Evolutionary conservation across 2,329 filamentous ascomycete genomes (phyloP).

Genomic region (Neofusicoccum kwambonambiense): DNA sequence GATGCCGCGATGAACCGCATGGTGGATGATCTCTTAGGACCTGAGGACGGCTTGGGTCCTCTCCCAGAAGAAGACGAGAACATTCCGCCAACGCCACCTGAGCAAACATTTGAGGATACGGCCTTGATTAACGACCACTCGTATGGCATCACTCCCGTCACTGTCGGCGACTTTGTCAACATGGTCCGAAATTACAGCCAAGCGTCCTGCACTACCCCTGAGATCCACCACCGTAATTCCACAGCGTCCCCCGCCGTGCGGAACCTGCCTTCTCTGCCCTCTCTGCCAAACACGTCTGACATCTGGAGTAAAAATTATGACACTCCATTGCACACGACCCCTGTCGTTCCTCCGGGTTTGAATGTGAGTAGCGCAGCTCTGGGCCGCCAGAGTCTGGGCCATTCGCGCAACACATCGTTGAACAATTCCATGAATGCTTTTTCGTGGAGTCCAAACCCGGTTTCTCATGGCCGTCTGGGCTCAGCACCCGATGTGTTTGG

Average conservation of each 20-base stretch:
- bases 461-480: neutral
- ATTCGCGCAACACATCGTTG: slow-evolving; percentile 45
- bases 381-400: slow-evolving; percentile 18
- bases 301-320: slow-evolving; percentile 38
- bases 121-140: slow-evolving; percentile 32
- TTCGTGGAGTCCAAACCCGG: slow-evolving; percentile 31
- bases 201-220: slow-evolving; percentile 21
- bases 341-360: slow-evolving; percentile 23
- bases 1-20: slow-evolving; percentile 56
- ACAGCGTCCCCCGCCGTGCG: slow-evolving; percentile 38
- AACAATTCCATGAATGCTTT: slow-evolving; percentile 30
- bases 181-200: slow-evolving; percentile 37
- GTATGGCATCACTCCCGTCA: slow-evolving; percentile 29
- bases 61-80: slow-evolving; percentile 44
- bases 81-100: slow-evolving; percentile 47
- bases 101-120: slow-evolving; percentile 45
- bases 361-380: neutral
- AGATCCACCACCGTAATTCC: slow-evolving; percentile 27
- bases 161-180: slow-evolving; percentile 39
- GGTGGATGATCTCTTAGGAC: slow-evolving; percentile 57
- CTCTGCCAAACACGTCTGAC: slow-evolving; percentile 36
- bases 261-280: slow-evolving; percentile 35
- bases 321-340: slow-evolving; percentile 30
- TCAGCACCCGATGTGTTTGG: slow-evolving; percentile 12
- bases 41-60: slow-evolving; percentile 41